phyloP scores from a whole-genome alignment of 2,329 filamentous ascomycete species.

The Didymella keratinophila region DNA sequence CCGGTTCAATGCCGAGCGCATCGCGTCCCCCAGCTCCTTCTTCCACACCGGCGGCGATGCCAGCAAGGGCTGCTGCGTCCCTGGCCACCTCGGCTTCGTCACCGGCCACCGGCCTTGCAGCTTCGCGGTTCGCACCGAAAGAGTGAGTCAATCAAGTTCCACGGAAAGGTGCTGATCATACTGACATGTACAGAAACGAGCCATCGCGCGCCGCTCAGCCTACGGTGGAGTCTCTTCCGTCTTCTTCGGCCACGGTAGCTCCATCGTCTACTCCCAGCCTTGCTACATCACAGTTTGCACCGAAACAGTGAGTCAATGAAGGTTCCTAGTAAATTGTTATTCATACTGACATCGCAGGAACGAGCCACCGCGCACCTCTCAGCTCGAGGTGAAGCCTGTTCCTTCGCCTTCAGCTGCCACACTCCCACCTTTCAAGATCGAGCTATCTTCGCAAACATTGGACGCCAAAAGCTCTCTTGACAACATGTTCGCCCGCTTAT shows the following conservation, averaged over 20 bases:
- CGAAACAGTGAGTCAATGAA: conserved; percentile 26
- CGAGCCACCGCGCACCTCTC: not conserved
- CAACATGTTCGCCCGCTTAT: conserved; percentile 32
- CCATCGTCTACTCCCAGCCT: conserved; percentile 9
- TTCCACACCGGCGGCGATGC: not conserved
- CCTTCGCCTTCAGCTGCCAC: not conserved
- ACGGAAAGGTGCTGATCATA: not conserved
- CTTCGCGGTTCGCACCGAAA: conserved; percentile 19
- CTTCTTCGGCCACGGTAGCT: not conserved
- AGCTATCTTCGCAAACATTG: not conserved
- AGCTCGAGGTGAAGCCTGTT: not conserved
- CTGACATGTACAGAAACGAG: conserved; percentile 18
- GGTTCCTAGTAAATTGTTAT: not conserved
- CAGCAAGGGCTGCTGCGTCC: not conserved
- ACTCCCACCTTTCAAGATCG: conserved; percentile 8
- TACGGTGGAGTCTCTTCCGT: not conserved
- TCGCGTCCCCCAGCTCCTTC: not conserved
- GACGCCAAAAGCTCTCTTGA: conserved; percentile 23
- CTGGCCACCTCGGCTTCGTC: not conserved
- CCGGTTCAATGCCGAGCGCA: conserved; percentile 11
- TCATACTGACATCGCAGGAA: conserved; percentile 19
- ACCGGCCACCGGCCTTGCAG: conserved; percentile 13
- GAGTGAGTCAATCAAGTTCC: conserved; percentile 17
- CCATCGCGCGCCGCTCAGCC: not conserved
- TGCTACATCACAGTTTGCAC: conserved; percentile 15